A percentile compares a stretch with the other conserved stretches of the same genome.
Conservation (phyloP, 257 asterid species). For the Nicotiana knightiana region DNA sequence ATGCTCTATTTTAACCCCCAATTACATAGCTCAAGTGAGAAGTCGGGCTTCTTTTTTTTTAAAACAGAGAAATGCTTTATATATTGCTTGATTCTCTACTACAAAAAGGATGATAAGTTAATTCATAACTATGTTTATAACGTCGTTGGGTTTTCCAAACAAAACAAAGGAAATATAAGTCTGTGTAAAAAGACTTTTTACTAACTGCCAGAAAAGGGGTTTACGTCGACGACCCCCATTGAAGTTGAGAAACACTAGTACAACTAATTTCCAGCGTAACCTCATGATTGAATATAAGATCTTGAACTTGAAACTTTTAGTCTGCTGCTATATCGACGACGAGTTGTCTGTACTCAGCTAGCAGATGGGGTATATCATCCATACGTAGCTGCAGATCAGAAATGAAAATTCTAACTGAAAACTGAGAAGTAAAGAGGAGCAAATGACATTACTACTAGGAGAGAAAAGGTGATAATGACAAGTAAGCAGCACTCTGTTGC, state of each 20-base stretch:
- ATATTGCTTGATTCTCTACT: background rate
- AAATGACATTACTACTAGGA: background rate
- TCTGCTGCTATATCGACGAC: constrained; percentile 25
- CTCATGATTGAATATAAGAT: background rate
- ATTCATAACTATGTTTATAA: background rate
- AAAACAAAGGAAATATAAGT: background rate
- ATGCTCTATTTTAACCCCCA: background rate
- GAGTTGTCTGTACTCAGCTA: constrained; percentile 74
- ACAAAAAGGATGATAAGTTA: background rate
- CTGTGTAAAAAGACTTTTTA: background rate
- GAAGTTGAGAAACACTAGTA: background rate
- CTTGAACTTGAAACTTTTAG: constrained; percentile 6
- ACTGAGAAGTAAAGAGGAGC: background rate
- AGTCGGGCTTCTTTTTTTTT: background rate
- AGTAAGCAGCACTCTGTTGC: background rate
- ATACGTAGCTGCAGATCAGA: constrained; percentile 55
- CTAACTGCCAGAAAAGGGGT: background rate
- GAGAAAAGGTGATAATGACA: background rate
- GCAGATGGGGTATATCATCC: constrained; percentile 55
- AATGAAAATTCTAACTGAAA: constrained; percentile 1
- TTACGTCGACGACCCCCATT: no score
- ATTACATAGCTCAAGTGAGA: background rate
- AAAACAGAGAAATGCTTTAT: background rate
- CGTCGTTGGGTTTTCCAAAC: background rate
- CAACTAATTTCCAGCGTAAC: background rate